Evolutionary conservation across 495 filamentous ascomycete genomes (phyloP).

Genomic region (Letharia lupina): DNA sequence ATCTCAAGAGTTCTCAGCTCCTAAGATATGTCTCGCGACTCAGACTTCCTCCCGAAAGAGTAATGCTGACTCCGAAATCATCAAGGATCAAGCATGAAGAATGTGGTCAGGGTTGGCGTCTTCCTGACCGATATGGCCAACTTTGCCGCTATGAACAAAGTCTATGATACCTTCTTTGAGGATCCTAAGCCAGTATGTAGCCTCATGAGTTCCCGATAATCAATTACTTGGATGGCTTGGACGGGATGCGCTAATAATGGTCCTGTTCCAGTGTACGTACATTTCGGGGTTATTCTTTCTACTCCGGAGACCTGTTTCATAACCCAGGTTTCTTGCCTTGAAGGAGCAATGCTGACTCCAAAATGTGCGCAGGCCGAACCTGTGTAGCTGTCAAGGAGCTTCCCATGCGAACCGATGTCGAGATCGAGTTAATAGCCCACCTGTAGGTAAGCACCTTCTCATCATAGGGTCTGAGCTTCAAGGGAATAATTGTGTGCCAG

Average conservation of each 20-base stretch:
- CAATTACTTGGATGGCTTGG: not conserved
- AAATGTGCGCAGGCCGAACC: slow-evolving; percentile 33
- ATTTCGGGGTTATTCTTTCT: too few relatives aligned
- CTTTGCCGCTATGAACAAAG: slow-evolving; percentile 57
- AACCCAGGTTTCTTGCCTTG: too few relatives aligned
- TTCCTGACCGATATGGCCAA: slow-evolving; percentile 63
- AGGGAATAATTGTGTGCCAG: slow-evolving; percentile 15
- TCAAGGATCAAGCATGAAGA: slow-evolving; percentile 43
- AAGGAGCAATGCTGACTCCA: too few relatives aligned
- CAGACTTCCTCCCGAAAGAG: too few relatives aligned
- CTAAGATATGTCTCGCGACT: too few relatives aligned
- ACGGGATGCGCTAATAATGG: not conserved
- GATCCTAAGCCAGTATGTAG: slow-evolving; percentile 45
- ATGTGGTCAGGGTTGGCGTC: slow-evolving; percentile 63
- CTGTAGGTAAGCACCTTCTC: slow-evolving; percentile 28
- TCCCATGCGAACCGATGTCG: slow-evolving; percentile 58
- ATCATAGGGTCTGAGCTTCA: not conserved
- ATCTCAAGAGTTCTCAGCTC: too few relatives aligned
- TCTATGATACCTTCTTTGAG: slow-evolving; percentile 49
- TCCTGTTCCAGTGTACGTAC: slow-evolving; percentile 24
- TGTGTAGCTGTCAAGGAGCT: slow-evolving; percentile 62
- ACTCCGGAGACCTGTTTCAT: too few relatives aligned
- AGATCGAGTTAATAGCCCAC: slow-evolving; percentile 62
- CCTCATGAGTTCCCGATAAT: slow-evolving; percentile 11
- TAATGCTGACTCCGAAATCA: too few relatives aligned